phyloP scores from a whole-genome alignment of 306 rosid species.

The Cajanus cajan region DNA sequence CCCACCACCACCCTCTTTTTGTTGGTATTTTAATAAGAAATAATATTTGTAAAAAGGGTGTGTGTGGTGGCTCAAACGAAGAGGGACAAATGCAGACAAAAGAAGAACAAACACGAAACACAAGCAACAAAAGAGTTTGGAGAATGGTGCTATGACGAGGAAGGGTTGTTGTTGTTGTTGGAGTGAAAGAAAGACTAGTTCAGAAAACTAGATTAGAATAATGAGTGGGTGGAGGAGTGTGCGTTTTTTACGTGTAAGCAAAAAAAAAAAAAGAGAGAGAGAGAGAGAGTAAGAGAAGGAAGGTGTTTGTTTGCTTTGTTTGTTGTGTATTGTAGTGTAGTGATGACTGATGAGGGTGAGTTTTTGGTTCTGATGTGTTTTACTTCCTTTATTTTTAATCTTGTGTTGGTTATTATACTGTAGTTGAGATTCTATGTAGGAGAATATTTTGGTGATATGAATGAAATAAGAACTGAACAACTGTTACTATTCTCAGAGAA shows the following conservation, averaged over 20 bases:
- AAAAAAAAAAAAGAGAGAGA: background rate
- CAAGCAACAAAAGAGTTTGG: conserved; percentile 29
- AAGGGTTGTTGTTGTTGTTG: conserved; percentile 33
- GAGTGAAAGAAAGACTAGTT: conserved; percentile 24
- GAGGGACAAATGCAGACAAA: conserved; percentile 60
- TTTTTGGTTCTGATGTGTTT: background rate
- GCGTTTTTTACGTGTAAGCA: background rate
- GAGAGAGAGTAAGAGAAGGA: conserved; percentile 7
- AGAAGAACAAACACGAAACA: conserved; percentile 51
- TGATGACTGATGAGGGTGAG: background rate
- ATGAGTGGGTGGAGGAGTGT: conserved; percentile 31
- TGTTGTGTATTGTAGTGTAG: conserved; percentile 10
- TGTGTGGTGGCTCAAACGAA: conserved; percentile 25
- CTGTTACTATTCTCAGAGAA: background rate
- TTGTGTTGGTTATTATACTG: too few species aligned
- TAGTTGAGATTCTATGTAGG: conserved; percentile 5
- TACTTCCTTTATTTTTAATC: background rate
- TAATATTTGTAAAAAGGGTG: background rate
- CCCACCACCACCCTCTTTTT: conserved; percentile 7
- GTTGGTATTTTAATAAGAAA: background rate
- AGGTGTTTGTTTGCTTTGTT: background rate
- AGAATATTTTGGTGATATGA: conserved; percentile 21
- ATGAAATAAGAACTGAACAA: background rate
- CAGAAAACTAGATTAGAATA: conserved; percentile 40
- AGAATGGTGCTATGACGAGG: conserved; percentile 36